Base-by-base conservation (phyloP, 1,284 basidiomycete species). In the Fomitopsis schrenkii region DNA sequence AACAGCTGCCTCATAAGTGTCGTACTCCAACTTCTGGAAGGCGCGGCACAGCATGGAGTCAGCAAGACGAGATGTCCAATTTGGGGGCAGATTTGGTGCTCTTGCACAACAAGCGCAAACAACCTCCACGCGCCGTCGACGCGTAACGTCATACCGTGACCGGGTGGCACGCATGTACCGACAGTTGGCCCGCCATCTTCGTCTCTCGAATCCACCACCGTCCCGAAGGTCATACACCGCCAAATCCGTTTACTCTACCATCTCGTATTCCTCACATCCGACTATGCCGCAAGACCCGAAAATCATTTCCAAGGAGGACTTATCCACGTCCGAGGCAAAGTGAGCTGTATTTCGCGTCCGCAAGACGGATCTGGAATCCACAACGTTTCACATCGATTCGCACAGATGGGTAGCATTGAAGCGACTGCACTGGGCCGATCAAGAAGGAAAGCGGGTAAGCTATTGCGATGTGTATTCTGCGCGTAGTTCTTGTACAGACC, bases 351-450 rank as follows among this genome's bases (percentile, higher is more conserved):
- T 14, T 62, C 35, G 53, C 50, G 61, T 36, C 42, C 45, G 7
- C 30, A 33, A 7, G 30, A 33, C 30, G 7, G 30, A 33, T 7
- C 30, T 22, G 22, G n/a, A 50, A 60, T 58, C 42, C 44, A 58
- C 54, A 38, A 57, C 52, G 41, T 44, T 62, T 36, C 57, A 1
- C 26, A 8, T 56, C 63, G 52, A 46, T 35, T 22, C 59, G 50
- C 36, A 26, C 66, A 91, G 89, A 75, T 93, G 90, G 87, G 80
- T 93, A 53, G 82, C 83, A 5, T 75, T 93, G 68, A 88, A 88
- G 72, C 87, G 85, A 74, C 84, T 95, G 64, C 82, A 83, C 42
- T 95, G 88, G 75, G 73, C 80, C 59, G 93, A 95, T 76, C 80
- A 86, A 66, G 83, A 85, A 6, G 93, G 94, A 1, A 84, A 80